These are phyloP conservation scores for Suhomyces faveliae DNA, from an alignment of 805 yeast genomes.

Conservation along the genomic window DNA sequence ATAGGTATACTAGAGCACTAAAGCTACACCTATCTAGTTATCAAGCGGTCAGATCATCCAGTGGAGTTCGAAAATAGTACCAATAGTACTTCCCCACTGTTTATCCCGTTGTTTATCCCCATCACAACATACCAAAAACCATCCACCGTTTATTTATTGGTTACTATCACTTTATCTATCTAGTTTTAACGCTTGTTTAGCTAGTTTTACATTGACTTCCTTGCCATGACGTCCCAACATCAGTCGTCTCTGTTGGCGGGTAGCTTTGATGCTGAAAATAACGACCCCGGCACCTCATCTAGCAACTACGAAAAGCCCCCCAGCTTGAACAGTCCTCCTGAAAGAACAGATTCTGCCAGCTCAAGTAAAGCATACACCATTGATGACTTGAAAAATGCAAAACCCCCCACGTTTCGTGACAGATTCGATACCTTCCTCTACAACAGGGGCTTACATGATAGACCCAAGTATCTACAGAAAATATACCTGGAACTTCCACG, in stretches of 20 bases:
- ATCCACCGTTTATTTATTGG: too few species aligned
- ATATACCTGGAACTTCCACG: constrained; percentile 42
- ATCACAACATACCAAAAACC: too few species aligned
- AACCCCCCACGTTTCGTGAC: constrained; percentile 14
- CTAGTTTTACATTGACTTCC: too few species aligned
- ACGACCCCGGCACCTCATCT: constrained; percentile 4
- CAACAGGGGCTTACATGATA: constrained; percentile 19
- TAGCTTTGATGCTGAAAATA: background rate
- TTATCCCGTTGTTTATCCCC: too few species aligned
- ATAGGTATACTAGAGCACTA: background rate
- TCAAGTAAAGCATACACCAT: constrained; percentile 6
- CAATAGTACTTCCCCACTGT: too few species aligned
- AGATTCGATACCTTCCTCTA: constrained; percentile 12
- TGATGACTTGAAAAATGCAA: constrained; percentile 11
- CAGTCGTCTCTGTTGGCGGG: background rate
- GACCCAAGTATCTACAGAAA: constrained; percentile 36
- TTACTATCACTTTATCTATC: too few species aligned
- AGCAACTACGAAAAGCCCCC: constrained; percentile 9
- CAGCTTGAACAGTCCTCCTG: constrained; percentile 8
- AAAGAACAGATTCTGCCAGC: constrained; percentile 2
- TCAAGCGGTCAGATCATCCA: background rate
- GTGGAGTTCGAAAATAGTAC: too few species aligned
- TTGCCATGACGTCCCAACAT: too few species aligned
- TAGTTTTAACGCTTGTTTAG: too few species aligned
- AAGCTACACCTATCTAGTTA: too few species aligned